Conservation (phyloP, 2,329 filamentous ascomycete genomes). For the Sporothrix sp. region DNA sequence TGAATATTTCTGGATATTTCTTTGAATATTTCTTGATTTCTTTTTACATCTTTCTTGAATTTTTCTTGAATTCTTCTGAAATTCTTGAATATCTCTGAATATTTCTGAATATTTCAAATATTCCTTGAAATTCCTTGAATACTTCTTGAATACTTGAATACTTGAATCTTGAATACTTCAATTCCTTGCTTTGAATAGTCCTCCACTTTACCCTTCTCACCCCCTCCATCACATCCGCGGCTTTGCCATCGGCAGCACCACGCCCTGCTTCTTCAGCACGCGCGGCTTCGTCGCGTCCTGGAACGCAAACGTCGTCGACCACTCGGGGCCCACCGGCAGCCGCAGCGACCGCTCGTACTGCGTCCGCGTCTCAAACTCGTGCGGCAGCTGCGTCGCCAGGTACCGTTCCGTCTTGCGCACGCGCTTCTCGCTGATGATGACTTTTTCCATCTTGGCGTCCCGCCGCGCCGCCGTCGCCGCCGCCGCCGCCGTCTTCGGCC, state of each 20-base stretch:
- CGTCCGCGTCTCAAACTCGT: constrained; percentile 75
- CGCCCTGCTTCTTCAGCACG: constrained; percentile 80
- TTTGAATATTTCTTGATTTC: too few species aligned
- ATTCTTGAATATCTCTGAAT: too few species aligned
- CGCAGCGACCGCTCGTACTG: constrained; percentile 87
- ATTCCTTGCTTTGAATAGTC: too few species aligned
- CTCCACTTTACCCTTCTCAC: too few species aligned
- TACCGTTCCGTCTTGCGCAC: constrained; percentile 89
- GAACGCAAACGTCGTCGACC: constrained; percentile 92
- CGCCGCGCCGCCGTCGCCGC: constrained; percentile 54
- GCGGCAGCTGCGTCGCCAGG: constrained; percentile 71
- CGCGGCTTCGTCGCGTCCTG: constrained; percentile 83
- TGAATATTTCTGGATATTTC: too few species aligned
- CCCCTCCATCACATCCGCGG: constrained; percentile 37
- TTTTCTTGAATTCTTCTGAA: too few species aligned
- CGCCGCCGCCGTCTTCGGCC: constrained; percentile 45
- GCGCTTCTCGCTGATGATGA: constrained; percentile 87
- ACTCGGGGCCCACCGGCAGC: constrained; percentile 84
- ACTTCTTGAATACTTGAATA: too few species aligned
- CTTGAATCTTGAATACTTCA: too few species aligned
- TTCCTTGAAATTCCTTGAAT: too few species aligned
- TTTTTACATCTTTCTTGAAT: too few species aligned
- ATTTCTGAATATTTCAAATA: too few species aligned
- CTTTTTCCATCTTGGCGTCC: constrained; percentile 70
- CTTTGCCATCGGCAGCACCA: constrained; percentile 79